Percentiles rank a stretch among this genome's conserved stretches.
Conservation (phyloP, 345 rosid genomes). For the Camelina hispida region DNA sequence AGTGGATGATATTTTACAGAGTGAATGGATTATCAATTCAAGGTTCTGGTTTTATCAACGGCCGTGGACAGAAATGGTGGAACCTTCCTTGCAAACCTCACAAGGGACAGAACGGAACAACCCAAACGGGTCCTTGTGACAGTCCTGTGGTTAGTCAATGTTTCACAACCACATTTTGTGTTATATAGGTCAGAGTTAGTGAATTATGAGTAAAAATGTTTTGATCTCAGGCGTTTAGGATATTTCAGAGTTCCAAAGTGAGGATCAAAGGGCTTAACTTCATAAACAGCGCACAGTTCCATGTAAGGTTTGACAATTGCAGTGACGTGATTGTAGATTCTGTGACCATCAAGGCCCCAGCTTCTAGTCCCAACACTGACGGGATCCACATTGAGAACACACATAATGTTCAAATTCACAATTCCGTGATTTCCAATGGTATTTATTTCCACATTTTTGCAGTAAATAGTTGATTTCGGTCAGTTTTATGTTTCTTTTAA, state of each 20-base stretch:
- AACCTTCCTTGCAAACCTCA: slow-evolving; percentile 94
- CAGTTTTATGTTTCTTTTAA: background rate
- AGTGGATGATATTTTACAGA: slow-evolving; percentile 85
- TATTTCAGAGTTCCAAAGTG: slow-evolving; percentile 65
- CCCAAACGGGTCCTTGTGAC: slow-evolving; percentile 78
- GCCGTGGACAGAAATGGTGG: slow-evolving; percentile 95
- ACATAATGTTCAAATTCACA: slow-evolving; percentile 59
- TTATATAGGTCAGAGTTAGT: background rate
- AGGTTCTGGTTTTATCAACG: slow-evolving; percentile 78
- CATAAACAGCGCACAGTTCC: slow-evolving; percentile 73
- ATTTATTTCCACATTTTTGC: background rate
- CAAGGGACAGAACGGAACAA: slow-evolving; percentile 72
- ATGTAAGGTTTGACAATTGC: slow-evolving; percentile 70
- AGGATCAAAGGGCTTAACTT: slow-evolving; percentile 57
- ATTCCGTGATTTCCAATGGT: slow-evolving; percentile 84
- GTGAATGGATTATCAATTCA: slow-evolving; percentile 65
- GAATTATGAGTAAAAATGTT: background rate
- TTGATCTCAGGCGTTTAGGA: slow-evolving; percentile 51
- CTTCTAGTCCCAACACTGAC: slow-evolving; percentile 83
- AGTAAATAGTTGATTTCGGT: background rate
- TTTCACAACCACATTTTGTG: background rate
- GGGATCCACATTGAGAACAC: slow-evolving; percentile 85
- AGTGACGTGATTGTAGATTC: slow-evolving; percentile 50
- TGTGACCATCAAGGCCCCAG: slow-evolving; percentile 67
- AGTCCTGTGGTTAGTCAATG: slow-evolving; percentile 69